These are phyloP conservation scores for Apiospora hydei DNA, from an alignment of 2,329 filamentous ascomycete genomes.

Conservation along the genomic window DNA sequence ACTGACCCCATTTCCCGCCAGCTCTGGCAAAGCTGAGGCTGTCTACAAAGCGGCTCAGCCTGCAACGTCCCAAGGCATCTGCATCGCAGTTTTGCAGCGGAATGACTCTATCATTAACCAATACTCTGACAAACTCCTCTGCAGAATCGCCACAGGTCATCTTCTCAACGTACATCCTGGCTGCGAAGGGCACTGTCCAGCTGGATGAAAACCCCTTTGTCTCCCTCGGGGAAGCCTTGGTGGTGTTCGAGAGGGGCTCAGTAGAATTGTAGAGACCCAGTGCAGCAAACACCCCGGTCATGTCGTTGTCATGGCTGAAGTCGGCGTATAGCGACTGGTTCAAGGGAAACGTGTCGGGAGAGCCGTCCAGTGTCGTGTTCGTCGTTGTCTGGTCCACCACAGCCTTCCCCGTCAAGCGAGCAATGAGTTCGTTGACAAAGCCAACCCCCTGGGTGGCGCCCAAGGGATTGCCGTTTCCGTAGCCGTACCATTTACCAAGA, in stretches of 20 bases:
- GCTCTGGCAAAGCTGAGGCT: conserved; percentile 75
- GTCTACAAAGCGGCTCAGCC: conserved; percentile 72
- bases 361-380: conserved; percentile 77
- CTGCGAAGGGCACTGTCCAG: conserved; percentile 84
- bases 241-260: conserved; percentile 57
- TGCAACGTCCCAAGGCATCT: conserved; percentile 76
- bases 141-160: conserved; percentile 66
- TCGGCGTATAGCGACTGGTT: conserved; percentile 77
- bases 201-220: conserved; percentile 75
- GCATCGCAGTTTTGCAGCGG: conserved; percentile 73
- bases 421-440: conserved; percentile 45
- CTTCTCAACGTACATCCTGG: conserved; percentile 87
- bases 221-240: conserved; percentile 56
- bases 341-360: conserved; percentile 76
- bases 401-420: conserved; percentile 70
- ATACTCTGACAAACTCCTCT: conserved; percentile 75
- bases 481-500: conserved; percentile 86
- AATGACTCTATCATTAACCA: conserved; percentile 86
- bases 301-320: conserved; percentile 91
- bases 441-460: conserved; percentile 88
- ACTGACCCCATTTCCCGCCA: conserved; percentile 78
- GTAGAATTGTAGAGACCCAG: conserved; percentile 80
- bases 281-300: conserved; percentile 78
- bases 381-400: conserved; percentile 78
- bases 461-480: conserved; percentile 76